Percentiles rank a stretch among this genome's conserved stretches.
phyloP scores from a whole-genome alignment of 495 filamentous ascomycete genomes.

The Hypoxylon rickii region DNA sequence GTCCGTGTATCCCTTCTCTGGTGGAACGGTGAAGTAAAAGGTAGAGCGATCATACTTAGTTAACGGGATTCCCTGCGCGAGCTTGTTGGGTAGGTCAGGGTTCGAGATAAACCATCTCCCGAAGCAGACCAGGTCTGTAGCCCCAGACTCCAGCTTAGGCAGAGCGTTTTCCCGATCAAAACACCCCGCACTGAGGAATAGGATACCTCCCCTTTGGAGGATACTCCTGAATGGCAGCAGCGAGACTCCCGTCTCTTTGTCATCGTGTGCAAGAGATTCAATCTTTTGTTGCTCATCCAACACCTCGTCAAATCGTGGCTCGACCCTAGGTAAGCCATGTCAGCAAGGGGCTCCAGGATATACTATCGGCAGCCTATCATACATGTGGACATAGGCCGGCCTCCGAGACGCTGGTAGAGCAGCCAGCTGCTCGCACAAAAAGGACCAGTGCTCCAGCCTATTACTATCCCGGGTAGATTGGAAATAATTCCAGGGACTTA shows the following conservation, averaged over 20 bases:
- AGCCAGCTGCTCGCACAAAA: constrained; percentile 52
- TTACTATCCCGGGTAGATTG: constrained; percentile 62
- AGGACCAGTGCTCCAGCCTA: constrained; percentile 60
- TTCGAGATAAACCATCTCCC: constrained; percentile 68
- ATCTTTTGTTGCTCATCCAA: constrained; percentile 52
- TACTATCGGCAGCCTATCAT: constrained; percentile 47
- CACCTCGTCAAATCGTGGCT: constrained; percentile 58
- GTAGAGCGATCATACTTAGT: constrained; percentile 59
- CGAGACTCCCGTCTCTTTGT: constrained; percentile 47
- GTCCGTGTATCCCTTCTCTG: constrained; percentile 63
- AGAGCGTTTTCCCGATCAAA: constrained; percentile 56
- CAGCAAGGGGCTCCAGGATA: constrained; percentile 40
- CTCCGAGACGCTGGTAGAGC: constrained; percentile 17
- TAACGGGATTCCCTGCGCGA: constrained; percentile 59
- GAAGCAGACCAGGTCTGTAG: constrained; percentile 53
- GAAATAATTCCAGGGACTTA: constrained; percentile 65
- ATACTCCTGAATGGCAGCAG: constrained; percentile 56
- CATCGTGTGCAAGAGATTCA: constrained; percentile 33
- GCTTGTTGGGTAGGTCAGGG: constrained; percentile 66
- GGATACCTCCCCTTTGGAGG: constrained; percentile 46
- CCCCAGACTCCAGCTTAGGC: constrained; percentile 54
- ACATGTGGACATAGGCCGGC: constrained; percentile 50
- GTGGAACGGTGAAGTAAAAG: constrained; percentile 58
- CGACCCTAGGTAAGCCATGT: constrained; percentile 59
- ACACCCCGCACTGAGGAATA: constrained; percentile 62